A percentile compares a stretch with the other conserved stretches of the same genome.
Conservation (phyloP, 176 grass and related monocot genomes). For the Oryza australiensis region DNA sequence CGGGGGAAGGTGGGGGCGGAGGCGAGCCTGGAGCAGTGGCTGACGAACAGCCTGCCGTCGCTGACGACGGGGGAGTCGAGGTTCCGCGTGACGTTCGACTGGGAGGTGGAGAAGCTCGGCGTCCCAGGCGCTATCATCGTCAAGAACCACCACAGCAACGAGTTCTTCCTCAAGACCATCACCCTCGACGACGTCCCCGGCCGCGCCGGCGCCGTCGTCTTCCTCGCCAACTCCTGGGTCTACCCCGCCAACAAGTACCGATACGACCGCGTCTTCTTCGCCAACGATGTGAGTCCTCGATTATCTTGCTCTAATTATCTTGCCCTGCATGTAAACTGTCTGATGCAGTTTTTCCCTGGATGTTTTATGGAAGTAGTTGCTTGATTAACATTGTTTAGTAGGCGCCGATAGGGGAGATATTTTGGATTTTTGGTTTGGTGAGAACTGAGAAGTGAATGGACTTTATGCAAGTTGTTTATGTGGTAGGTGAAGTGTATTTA, state of each 20-base stretch:
- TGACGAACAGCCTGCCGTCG: not conserved
- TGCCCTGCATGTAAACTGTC: no score
- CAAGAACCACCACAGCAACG: conserved; percentile 48
- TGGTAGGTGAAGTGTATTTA: not conserved
- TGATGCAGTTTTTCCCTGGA: no score
- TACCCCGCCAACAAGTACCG: conserved; percentile 44
- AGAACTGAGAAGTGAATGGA: not conserved
- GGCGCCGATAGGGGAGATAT: not conserved
- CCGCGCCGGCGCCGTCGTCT: conserved; percentile 37
- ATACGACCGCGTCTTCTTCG: conserved; percentile 36
- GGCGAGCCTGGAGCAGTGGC: conserved; percentile 39
- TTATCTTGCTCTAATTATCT: no score
- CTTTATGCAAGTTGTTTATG: not conserved
- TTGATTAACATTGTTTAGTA: not conserved
- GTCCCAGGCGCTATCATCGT: conserved; percentile 58
- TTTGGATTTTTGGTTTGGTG: not conserved
- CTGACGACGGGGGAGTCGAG: conserved; percentile 30
- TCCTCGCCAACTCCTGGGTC: conserved; percentile 63
- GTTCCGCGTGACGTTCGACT: conserved; percentile 46
- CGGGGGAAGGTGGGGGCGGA: conserved; percentile 27
- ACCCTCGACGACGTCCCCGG: conserved; percentile 47
- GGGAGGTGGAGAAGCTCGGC: conserved; percentile 49
- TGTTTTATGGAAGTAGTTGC: not conserved
- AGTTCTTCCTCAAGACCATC: conserved; percentile 60
- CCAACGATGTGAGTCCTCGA: not conserved